Evolutionary conservation across 176 grass and related monocot species (phyloP), one percentile per base, ranked within the genome.

Genomic region (Microstegium vimineum): DNA sequence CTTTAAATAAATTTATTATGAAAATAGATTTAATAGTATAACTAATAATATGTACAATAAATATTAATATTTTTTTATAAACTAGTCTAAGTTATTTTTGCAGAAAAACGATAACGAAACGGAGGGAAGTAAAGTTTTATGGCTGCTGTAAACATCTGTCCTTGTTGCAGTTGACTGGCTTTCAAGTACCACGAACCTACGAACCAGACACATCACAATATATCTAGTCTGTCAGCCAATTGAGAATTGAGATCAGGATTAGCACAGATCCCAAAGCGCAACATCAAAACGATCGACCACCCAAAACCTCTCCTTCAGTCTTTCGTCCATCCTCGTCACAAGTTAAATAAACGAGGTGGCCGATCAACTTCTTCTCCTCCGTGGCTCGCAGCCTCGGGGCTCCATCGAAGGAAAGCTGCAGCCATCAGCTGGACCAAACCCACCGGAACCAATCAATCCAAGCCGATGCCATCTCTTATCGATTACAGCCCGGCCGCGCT

Each of bases 401-500:
- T 87, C 89, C 28, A 88, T 17, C 68, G 13, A 63, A 22, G 60
- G 54, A 75, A 43, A 56, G 51, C 40, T 54, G 52, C 77, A 76
- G 59, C 80, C 4, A 37, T 56, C 46, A 73, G 41, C 73, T 27
- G 80, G 56, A 62, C 32, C 86, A 23, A 78, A 35, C n/a, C 72
- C 66, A 72, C 65, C 73, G 38, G 87, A 38, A 27, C 25, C 69
- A 20, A 73, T 12, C 83, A 16, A 76, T 67, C 49, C 34, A 69
- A 47, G 36, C 30, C 49, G 78, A 97, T 98, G 95, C 95, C 90
- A 65, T 83, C 90, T 20, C 67, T 92, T 0, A 72, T 93, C 81
- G 59, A 73, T 5, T 73, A 89, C 34, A 85, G 87, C 42, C 76
- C 71, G 14, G 63, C 82, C 38, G 85, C 86, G 10, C 66, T 99